Evolutionary conservation across 2,329 filamentous ascomycete species (phyloP).

Genomic region (Niveomyces coronatus): DNA sequence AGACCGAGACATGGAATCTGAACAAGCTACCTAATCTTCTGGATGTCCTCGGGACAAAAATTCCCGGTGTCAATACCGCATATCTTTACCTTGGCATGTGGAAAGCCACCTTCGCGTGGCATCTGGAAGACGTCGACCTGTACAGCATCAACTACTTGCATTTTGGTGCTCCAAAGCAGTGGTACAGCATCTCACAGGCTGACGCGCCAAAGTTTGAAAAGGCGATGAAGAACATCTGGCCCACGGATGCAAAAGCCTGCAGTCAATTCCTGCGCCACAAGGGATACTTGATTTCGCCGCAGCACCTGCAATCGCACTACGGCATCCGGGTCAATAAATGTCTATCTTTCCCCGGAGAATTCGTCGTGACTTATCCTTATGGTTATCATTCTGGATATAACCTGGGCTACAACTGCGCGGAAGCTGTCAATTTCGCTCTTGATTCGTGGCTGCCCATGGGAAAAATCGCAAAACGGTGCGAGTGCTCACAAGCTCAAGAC

Average conservation of each 20-base stretch:
- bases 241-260: conserved; percentile 87
- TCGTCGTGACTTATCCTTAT: conserved; percentile 96
- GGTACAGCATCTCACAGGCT: conserved; percentile 97
- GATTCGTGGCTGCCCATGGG: conserved; percentile 94
- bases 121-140: conserved; percentile 94
- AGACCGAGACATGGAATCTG: conserved; percentile 80
- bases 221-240: conserved; percentile 94
- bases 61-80: conserved; percentile 94
- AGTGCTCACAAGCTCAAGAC: conserved; percentile 89
- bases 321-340: conserved; percentile 94
- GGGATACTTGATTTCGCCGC: conserved; percentile 90
- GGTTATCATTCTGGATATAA: conserved; percentile 98
- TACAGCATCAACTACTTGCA: conserved; percentile 99
- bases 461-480: conserved; percentile 90
- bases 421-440: conserved; percentile 96
- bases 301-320: conserved; percentile 75
- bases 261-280: conserved; percentile 96
- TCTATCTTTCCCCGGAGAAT: conserved; percentile 92
- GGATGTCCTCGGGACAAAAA: conserved; percentile 87
- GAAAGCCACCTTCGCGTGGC: conserved; percentile 99
- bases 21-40: conserved; percentile 89
- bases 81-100: conserved; percentile 99
- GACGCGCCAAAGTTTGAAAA: conserved; percentile 88
- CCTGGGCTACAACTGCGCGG: conserved; percentile 94
- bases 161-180: conserved; percentile 96